A percentile compares a stretch with the other conserved stretches of the same genome.
Conservation (phyloP, 768 basidiomycete species). For the Nidularia pulvinata region DNA sequence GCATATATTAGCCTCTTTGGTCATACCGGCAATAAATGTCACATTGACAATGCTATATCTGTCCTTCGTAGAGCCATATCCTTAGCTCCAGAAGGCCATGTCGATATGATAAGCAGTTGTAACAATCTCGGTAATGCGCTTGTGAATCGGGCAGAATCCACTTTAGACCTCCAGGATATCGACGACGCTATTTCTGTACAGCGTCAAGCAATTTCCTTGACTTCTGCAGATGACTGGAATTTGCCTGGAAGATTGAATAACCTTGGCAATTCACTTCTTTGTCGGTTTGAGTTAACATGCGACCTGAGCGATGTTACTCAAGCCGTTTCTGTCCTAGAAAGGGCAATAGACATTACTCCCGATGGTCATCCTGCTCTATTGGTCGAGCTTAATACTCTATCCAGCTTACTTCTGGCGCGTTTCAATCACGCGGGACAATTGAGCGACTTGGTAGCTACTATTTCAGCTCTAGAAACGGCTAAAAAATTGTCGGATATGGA, state of each 20-base stretch:
- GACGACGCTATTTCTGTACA: not conserved
- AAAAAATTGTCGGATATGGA: not conserved
- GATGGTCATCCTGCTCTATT: not conserved
- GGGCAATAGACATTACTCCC: not conserved
- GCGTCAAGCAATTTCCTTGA: not conserved
- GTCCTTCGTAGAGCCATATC: no score
- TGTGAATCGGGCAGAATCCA: constrained; percentile 16
- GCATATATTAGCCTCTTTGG: no score
- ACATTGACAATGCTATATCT: no score
- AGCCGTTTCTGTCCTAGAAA: not conserved
- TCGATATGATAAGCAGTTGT: no score
- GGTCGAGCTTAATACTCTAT: not conserved
- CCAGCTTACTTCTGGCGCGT: not conserved
- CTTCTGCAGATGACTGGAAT: not conserved
- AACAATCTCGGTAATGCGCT: constrained; percentile 8
- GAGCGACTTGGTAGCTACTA: not conserved
- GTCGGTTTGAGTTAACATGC: not conserved
- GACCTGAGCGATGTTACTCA: not conserved
- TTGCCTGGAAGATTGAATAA: not conserved
- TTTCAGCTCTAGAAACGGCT: not conserved
- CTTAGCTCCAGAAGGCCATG: no score
- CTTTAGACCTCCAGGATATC: constrained; percentile 1
- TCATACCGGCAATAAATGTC: no score
- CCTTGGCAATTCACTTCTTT: not conserved
- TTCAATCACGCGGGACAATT: not conserved